Evolutionary conservation across 768 basidiomycete species (phyloP), one percentile per base, ranked within the genome.

Genomic region (Lentinula guzmanii): DNA sequence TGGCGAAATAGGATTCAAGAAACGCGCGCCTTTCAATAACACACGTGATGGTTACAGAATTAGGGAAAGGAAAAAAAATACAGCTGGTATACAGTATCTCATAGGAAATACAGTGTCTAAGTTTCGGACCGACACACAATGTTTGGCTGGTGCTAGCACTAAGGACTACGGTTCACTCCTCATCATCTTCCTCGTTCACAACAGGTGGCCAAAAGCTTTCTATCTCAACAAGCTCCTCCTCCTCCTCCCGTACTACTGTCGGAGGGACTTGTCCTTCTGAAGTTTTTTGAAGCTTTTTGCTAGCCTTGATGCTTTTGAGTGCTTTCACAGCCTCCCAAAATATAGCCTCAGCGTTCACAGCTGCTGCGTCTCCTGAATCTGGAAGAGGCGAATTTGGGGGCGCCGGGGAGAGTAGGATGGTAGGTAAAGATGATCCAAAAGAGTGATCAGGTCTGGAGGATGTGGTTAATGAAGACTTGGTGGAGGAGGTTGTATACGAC

Each of bases 301-400:
- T 52, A 13, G 3, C 5, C 18, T 18, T 52, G 33, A 31, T 48
- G 21, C 37, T 5, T 9, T 69, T 68, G 11, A 82, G 60, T 2
- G 62, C 63, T 62, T 67, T 63, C 0, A 80, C 65, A 1, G 77
- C 78, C 43, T 72, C 75, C 79, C 81, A 80, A 68, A 86, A 89
- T 2, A 78, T 71, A n/a, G 66, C 66, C 68, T 91, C 86, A 2
- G 87, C 90, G 66, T 80, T 71, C 7, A 66, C 62, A 4, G 86
- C 81, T 5, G 85, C 82, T 15, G 76, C 73, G 67, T 93, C 89
- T 10, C 82, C 78, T 15, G 76, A 64, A 43, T 86, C 84, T 6
- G 85, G 76, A 24, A 84, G 70, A 43, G 79, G 73, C 71, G 57
- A 6, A 76, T 55, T 59, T 67, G 69, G 18, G n/a, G 39, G 55